phyloP scores from a whole-genome alignment of 441 rosid species.

The Erysimum cheiri region DNA sequence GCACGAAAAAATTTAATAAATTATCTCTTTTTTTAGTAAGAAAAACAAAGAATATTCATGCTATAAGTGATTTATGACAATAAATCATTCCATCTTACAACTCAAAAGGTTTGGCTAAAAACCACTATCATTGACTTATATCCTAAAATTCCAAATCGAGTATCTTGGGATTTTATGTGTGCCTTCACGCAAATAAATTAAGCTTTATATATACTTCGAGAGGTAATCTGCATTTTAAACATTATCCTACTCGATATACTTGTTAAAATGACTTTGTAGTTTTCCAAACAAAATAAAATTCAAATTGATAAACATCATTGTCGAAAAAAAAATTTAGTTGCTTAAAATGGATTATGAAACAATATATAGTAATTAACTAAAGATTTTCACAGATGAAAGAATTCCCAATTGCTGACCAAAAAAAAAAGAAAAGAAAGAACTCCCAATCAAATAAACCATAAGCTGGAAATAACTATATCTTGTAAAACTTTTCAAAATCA shows the following conservation, averaged over 20 bases:
- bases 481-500: too few relatives aligned
- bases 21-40: slow-evolving; percentile 18
- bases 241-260: neutral
- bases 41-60: slow-evolving; percentile 15
- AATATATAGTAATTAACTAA: too few relatives aligned
- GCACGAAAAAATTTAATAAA: slow-evolving; percentile 25
- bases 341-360: too few relatives aligned
- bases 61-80: slow-evolving; percentile 25
- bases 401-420: too few relatives aligned
- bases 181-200: slow-evolving; percentile 41
- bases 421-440: too few relatives aligned
- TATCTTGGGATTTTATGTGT: slow-evolving; percentile 29
- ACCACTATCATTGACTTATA: slow-evolving; percentile 35
- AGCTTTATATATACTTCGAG: slow-evolving; percentile 7
- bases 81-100: slow-evolving; percentile 22
- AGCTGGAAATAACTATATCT: too few relatives aligned
- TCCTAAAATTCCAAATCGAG: slow-evolving; percentile 9
- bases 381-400: too few relatives aligned
- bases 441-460: too few relatives aligned
- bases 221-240: slow-evolving; percentile 10
- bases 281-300: neutral
- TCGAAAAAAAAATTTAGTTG: too few relatives aligned
- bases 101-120: slow-evolving; percentile 37
- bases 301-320: neutral
- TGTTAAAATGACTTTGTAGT: neutral